Evolutionary conservation across 2,329 filamentous ascomycete species (phyloP), one percentile per base, ranked within the genome.

Genomic region (Ampelomyces quisqualis): DNA sequence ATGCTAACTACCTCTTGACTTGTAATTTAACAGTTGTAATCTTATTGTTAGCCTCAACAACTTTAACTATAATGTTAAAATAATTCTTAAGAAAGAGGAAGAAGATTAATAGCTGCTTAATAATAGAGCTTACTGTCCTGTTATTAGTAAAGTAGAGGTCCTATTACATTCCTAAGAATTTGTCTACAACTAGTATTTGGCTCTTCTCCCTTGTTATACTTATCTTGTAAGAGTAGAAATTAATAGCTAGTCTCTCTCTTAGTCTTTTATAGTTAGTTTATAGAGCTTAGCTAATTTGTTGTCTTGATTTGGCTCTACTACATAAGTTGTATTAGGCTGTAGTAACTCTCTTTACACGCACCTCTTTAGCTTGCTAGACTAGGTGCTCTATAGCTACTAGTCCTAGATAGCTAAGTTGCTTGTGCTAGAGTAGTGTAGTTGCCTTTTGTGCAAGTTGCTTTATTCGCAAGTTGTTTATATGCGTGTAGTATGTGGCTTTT

Each of bases 171-270:
- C 19, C 5, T 13, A 27, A 33, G 15, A 31, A 22, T 20, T 18
- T 11, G 13, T 34, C 7, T 3, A 17, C 29, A 20, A 38, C 21
- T 14, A 43, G 29, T 10, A 7, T 33, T 19, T 36, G 15, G 14
- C 33, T 36, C 19, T 32, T 42, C 15, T 36, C 15, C 9, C 32
- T 42, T 4, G 11, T 42, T n/a, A 22, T 36, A 20, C 39, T 42
- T 23, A 7, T 23, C 21, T 23, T 23, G 10, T 23, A 23, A 23
- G 6, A 7, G 10, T 23, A 23, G 21, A 23, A 23, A 23, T 23
- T 23, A 23, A 23, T 7, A 23, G 21, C 21, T 23, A 23, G 11
- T 29, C 24, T 20, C 23, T 24, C 28, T 42, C 19, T 10, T 36
- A 42, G 9, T 29, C 14, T n/a, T 29, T 29, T 29, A n/a, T 15